phyloP scores from a whole-genome alignment of 148 eudicot species.

The Chenopodium quinoa region DNA sequence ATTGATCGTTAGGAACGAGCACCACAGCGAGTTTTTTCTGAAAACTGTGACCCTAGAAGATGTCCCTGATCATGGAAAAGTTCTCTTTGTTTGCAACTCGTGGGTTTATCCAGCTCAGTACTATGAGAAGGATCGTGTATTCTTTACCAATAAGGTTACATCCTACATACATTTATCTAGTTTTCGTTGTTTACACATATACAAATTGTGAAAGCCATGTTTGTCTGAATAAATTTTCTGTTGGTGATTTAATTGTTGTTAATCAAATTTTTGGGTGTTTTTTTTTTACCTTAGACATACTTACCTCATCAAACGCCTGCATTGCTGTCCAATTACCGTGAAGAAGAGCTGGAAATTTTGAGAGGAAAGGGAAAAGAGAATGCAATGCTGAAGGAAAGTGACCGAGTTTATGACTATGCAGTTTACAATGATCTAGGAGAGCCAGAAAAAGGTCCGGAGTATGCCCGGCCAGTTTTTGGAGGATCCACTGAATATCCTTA shows the following conservation, averaged over 20 bases:
- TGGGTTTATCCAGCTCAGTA: constrained; percentile 67
- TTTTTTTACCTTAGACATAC: constrained; percentile 42
- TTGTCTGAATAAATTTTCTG: not conserved
- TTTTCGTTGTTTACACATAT: not conserved
- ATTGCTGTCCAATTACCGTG: constrained; percentile 41
- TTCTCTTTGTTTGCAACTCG: constrained; percentile 69
- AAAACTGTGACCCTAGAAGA: constrained; percentile 57
- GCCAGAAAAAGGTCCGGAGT: constrained; percentile 50
- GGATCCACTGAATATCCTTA: constrained; percentile 69
- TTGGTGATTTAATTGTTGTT: not conserved
- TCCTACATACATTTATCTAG: not conserved
- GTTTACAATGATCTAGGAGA: constrained; percentile 68
- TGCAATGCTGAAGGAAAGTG: constrained; percentile 67
- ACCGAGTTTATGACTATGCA: constrained; percentile 83
- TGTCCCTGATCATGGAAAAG: constrained; percentile 46
- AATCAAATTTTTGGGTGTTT: not conserved
- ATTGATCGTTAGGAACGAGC: constrained; percentile 51
- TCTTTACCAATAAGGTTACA: constrained; percentile 75
- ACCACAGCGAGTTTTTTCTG: constrained; percentile 70
- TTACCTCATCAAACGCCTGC: constrained; percentile 72
- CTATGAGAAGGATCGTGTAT: constrained; percentile 56
- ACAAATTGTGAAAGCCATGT: not conserved
- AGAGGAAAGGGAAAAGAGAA: constrained; percentile 71
- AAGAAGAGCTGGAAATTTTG: constrained; percentile 55
- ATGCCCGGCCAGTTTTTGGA: constrained; percentile 57